A percentile compares a stretch with the other conserved stretches of the same genome.
These are phyloP conservation scores for Phytophthora megakarya DNA, from an alignment of 352 stramenopile genomes.

Conservation along the genomic window DNA sequence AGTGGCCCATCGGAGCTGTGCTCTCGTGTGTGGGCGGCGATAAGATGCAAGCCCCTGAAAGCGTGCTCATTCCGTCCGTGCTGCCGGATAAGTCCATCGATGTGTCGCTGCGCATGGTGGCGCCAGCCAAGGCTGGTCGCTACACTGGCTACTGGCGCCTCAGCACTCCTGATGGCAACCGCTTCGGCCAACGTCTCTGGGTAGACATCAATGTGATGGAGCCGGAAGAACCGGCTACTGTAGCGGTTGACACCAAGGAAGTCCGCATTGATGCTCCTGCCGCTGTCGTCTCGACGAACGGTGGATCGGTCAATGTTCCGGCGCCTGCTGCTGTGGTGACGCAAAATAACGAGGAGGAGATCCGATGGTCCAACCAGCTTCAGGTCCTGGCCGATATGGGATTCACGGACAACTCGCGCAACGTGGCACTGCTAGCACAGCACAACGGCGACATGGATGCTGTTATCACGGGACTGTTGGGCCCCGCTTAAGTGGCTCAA, in stretches of 20 bases:
- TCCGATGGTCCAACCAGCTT: constrained; percentile 55
- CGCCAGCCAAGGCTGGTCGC: constrained; percentile 60
- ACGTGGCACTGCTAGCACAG: constrained; percentile 57
- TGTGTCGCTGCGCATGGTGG: constrained; percentile 75
- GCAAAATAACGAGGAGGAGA: constrained; percentile 45
- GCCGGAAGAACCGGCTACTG: constrained; percentile 31
- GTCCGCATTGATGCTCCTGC: constrained; percentile 42
- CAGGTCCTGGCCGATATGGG: constrained; percentile 69
- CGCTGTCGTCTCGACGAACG: constrained; percentile 31
- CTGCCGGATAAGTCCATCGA: constrained; percentile 71
- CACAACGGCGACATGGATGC: constrained; percentile 68
- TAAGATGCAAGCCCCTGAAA: constrained; percentile 77
- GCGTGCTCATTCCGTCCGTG: constrained; percentile 72
- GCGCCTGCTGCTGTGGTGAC: constrained; percentile 35
- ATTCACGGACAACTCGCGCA: constrained; percentile 63
- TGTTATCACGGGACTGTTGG: constrained; percentile 62
- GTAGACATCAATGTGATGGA: constrained; percentile 83
- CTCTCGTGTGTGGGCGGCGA: constrained; percentile 75
- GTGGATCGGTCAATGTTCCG: constrained; percentile 32
- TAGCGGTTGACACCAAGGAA: constrained; percentile 28
- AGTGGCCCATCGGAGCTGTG: constrained; percentile 76
- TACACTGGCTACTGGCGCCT: constrained; percentile 92
- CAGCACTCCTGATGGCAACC: constrained; percentile 72
- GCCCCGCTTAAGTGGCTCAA: constrained; percentile 13
- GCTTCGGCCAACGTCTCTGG: constrained; percentile 90